Evolutionary conservation across 805 yeast species (phyloP), one percentile per base, ranked within the genome.

Genomic region (Teunomyces funiuensis): DNA sequence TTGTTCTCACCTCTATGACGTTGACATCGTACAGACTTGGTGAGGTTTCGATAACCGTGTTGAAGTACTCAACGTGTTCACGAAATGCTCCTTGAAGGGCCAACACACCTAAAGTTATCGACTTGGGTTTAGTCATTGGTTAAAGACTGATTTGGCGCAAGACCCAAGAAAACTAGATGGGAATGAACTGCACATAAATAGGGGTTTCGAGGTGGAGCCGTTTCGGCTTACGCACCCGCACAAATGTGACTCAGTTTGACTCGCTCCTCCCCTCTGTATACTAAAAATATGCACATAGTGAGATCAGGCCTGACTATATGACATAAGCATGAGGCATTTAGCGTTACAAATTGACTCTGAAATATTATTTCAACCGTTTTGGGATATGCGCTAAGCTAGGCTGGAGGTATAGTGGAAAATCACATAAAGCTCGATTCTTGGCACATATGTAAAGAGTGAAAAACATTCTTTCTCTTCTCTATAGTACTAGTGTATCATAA

Each of bases 61-160:
- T 53, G 29, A 85, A 62, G 52, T 75, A 79, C 2, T 66, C 59
- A 5, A 82, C 61, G 56, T 85, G 95, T 53, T 85, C 95, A 13
- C 65, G 57, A 54, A 84, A 86, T 0, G 93, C 90, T 5, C 95
- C 95, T 56, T 85, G 95, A 14, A 85, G 70, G 0, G 91, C 86
- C 39, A 86, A 60, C 1, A 86, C 89, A 3, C 95, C 95, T 8
- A 85, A 31, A 9, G 34, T 31, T 9, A 31, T 31, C 11, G 23
- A 17, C 25, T 17, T 20, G 9, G 34, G 19, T 6, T 20, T 19
- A 31, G 34, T 31, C 34, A 31, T 31, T 28, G 17, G 17, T 28
- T 6, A 69, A 3, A 8, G 18, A n/a, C 11, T 16, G n/a, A 31
- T 17, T 14, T 31, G 8, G n/a, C n/a, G 13, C 19, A 10, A 7